Base-by-base conservation (phyloP, 2,329 filamentous ascomycete genomes). In the Cladobotryum protrusum region DNA sequence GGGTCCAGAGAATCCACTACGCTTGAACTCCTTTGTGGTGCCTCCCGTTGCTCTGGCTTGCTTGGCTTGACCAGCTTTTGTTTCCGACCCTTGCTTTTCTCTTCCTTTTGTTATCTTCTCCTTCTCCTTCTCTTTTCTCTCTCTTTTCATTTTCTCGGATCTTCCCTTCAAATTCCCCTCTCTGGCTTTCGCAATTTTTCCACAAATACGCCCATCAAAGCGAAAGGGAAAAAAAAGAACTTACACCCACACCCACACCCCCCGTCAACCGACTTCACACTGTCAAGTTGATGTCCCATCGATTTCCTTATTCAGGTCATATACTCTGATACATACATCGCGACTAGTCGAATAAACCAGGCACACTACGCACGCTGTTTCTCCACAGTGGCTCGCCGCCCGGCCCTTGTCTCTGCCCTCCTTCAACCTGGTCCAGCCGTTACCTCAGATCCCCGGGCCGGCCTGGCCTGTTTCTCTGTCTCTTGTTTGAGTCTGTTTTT, bases 291-390 rank as follows among this genome's bases (percentile, higher is more conserved):
- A 48, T 40, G 49, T 48, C 34, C 45, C 48, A 48, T 54, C 49
- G 50, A 52, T 52, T 56, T 29, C 53, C 56, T 54, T 48, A 55
- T 55, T 57, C 56, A 58, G 56, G 55, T 54, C 56, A 55, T 55
- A 48, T 43, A 35, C 48, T 55, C 53, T 56, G 50, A 52, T 54
- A 52, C 53, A 35, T 40, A 48, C 46, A 47, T 29, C 44, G 32
- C 52, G 43, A 52, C 46, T 48, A 52, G 48, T 47, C 15, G 52
- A 50, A 49, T 54, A 48, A 50, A 45, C 45, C 43, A 54, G 50
- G 52, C 50, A 50, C 43, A 50, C 43, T 36, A 44, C 20, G 29
- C 42, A 48, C 29, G 44, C 49, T 24, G 34, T 48, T 54, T 52
- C 53, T 56, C 55, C 56, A 56, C 55, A 52, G 52, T 49, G 50